Conservation (phyloP, 2,329 filamentous ascomycete genomes). For the Calonectria crousiana region DNA sequence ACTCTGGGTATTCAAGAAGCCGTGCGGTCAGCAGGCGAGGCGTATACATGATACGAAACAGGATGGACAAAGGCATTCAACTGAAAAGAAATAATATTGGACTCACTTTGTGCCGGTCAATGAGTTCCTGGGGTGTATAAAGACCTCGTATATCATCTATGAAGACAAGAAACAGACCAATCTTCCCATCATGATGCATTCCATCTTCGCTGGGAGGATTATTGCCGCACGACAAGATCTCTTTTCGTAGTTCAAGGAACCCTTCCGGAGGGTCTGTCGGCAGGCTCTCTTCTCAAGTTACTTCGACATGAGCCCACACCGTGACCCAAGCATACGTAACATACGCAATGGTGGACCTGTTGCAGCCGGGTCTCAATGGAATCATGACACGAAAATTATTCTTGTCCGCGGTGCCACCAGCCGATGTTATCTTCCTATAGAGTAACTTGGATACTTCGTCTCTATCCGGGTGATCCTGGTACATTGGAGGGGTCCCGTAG, state of each 20-base stretch:
- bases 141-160: background rate
- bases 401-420: background rate
- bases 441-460: background rate
- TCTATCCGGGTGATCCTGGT: background rate
- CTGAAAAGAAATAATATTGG: background rate
- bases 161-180: background rate
- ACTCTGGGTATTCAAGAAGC: background rate
- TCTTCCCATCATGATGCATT: background rate
- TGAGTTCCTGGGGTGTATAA: background rate
- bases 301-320: background rate
- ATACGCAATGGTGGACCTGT: background rate
- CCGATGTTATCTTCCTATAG: background rate
- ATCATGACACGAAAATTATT: background rate
- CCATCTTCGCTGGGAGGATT: background rate
- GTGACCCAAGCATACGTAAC: background rate
- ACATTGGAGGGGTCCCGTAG: background rate
- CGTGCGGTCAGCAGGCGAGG: background rate
- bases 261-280: background rate
- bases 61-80: background rate
- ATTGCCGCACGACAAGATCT: background rate
- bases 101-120: background rate
- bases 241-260: background rate
- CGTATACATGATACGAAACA: background rate
- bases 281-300: background rate
- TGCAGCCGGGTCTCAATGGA: background rate